phyloP scores from a whole-genome alignment of 495 filamentous ascomycete species.

The Elaphomyces granulatus region DNA sequence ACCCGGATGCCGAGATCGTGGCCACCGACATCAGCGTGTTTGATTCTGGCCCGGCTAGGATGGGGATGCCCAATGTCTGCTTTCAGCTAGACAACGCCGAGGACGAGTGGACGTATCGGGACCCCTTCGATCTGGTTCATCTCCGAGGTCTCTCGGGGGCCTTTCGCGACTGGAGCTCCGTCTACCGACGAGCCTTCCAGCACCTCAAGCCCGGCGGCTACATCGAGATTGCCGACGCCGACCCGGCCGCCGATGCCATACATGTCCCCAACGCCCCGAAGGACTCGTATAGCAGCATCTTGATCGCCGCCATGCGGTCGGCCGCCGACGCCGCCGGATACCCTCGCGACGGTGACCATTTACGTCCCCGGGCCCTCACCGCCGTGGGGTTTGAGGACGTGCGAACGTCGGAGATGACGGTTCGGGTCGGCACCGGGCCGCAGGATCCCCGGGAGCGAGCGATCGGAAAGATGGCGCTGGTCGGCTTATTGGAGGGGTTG shows the following conservation, averaged over 20 bases:
- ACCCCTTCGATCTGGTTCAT: slow-evolving; percentile 53
- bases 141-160: slow-evolving; percentile 48
- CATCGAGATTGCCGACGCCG: slow-evolving; percentile 40
- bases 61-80: slow-evolving; percentile 48
- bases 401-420: slow-evolving; percentile 34
- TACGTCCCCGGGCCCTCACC: slow-evolving; percentile 34
- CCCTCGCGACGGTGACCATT: slow-evolving; percentile 38
- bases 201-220: slow-evolving; percentile 51
- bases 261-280: slow-evolving; percentile 6
- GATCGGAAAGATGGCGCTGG: slow-evolving; percentile 51
- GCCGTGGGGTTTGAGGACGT: slow-evolving; percentile 50
- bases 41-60: slow-evolving; percentile 28
- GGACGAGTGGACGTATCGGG: slow-evolving; percentile 37
- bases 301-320: slow-evolving; percentile 22
- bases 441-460: slow-evolving; percentile 38
- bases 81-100: slow-evolving; percentile 60
- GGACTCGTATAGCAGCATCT: slow-evolving; percentile 26
- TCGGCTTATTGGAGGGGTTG: slow-evolving; percentile 47
- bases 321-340: slow-evolving; percentile 19
- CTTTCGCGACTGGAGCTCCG: slow-evolving; percentile 44
- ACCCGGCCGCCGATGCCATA: slow-evolving; percentile 21
- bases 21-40: slow-evolving; percentile 50
- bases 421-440: slow-evolving; percentile 47
- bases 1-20: slow-evolving; percentile 47
- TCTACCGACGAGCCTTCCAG: slow-evolving; percentile 45